These are phyloP conservation scores for Brassica hybrid DNA, from an alignment of 441 rosid genomes.

Conservation along the genomic window DNA sequence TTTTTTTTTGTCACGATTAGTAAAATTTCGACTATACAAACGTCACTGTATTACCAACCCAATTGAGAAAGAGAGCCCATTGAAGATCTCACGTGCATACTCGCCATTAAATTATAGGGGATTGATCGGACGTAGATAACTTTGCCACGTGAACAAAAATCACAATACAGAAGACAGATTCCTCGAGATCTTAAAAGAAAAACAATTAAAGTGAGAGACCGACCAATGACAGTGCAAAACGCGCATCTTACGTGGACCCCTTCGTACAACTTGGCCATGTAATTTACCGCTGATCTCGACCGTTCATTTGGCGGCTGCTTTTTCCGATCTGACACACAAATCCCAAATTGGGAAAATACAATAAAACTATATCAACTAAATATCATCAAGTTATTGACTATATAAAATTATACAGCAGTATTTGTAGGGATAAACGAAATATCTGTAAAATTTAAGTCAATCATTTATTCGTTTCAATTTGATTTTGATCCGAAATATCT, in stretches of 20 bases:
- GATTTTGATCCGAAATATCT: too few relatives aligned
- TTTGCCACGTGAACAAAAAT: conserved; percentile 29
- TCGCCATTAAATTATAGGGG: neutral
- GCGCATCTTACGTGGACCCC: conserved; percentile 45
- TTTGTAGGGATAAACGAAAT: too few relatives aligned
- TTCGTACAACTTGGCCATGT: conserved; percentile 43
- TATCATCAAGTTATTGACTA: too few relatives aligned
- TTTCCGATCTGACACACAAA: conserved; percentile 40
- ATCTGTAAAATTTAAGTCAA: too few relatives aligned
- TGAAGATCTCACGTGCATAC: conserved; percentile 23
- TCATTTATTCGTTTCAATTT: too few relatives aligned
- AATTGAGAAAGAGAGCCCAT: neutral
- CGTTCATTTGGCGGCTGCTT: conserved; percentile 51
- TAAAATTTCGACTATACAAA: conserved; percentile 1
- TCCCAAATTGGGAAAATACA: conserved; percentile 18
- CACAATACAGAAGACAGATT: conserved; percentile 21
- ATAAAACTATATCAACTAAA: neutral
- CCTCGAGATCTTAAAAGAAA: conserved; percentile 52
- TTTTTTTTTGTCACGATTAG: neutral
- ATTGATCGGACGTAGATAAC: conserved; percentile 19
- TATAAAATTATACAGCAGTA: neutral
- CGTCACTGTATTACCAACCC: conserved; percentile 4
- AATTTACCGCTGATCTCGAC: conserved; percentile 48
- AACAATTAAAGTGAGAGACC: conserved; percentile 51
- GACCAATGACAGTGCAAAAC: conserved; percentile 59